Conservation (phyloP, 192 early-diverging fungal genomes). For the Coemansia guatemalensis region DNA sequence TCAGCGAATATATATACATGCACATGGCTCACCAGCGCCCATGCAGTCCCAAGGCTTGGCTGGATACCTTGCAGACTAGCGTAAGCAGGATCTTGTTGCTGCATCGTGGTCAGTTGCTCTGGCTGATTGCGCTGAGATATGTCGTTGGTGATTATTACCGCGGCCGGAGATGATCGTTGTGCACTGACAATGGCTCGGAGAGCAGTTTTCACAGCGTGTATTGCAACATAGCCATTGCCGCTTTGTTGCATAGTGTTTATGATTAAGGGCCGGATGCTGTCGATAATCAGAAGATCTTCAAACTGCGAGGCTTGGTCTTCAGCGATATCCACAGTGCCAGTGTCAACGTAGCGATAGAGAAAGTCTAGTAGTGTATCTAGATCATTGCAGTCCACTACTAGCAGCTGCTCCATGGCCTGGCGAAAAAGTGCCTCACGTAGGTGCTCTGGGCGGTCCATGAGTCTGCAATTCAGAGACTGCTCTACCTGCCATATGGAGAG, state of each 20-base stretch:
- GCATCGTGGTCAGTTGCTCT: background rate
- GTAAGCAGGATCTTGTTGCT: background rate
- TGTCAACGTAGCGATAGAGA: conserved; percentile 35
- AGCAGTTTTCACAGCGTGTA: conserved; percentile 31
- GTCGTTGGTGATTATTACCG: conserved; percentile 39
- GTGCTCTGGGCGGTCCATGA: conserved; percentile 1
- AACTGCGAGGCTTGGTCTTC: background rate
- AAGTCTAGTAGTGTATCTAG: conserved; percentile 34
- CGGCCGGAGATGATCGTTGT: background rate
- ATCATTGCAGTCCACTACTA: conserved; percentile 32
- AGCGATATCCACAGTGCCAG: background rate
- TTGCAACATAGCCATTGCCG: conserved; percentile 17
- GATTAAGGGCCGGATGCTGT: conserved; percentile 38
- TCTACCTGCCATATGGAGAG: conserved; percentile 34
- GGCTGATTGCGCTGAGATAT: conserved; percentile 29
- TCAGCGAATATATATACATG: conserved; percentile 21
- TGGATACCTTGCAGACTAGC: conserved; percentile 9
- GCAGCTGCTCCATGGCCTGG: conserved; percentile 30
- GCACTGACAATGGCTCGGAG: conserved; percentile 20
- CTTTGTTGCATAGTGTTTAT: conserved; percentile 23
- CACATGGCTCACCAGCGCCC: conserved; percentile 39
- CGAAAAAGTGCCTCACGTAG: conserved; percentile 6
- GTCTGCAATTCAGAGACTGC: conserved; percentile 9
- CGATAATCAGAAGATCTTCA: conserved; percentile 37
- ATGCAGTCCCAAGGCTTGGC: conserved; percentile 36